Conservation (phyloP, 2,329 filamentous ascomycete species). For the Xylariales sp. region DNA sequence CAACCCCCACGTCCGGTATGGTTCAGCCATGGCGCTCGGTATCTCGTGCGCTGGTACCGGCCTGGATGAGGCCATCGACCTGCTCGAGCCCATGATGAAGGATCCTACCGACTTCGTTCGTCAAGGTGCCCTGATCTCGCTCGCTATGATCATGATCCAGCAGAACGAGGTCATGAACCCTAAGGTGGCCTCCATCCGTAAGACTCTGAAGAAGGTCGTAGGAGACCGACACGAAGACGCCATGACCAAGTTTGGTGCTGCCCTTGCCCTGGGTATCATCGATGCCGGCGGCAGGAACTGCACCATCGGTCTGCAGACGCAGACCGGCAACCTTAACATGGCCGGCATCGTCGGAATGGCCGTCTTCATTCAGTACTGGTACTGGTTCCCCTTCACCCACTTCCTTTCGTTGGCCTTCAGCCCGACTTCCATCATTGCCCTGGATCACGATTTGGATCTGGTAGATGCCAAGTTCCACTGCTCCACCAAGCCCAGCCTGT, state of each 20-base stretch:
- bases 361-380: slow-evolving; percentile 99
- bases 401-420: slow-evolving; percentile 95
- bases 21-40: slow-evolving; percentile 95
- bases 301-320: slow-evolving; percentile 95
- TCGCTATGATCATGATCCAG: slow-evolving; percentile 99
- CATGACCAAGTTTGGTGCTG: slow-evolving; percentile 98
- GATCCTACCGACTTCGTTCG: slow-evolving; percentile 98
- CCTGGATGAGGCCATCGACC: slow-evolving; percentile 90
- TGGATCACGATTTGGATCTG: slow-evolving; percentile 90
- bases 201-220: slow-evolving; percentile 90
- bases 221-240: slow-evolving; percentile 95
- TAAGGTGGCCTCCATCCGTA: slow-evolving; percentile 85
- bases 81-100: slow-evolving; percentile 99
- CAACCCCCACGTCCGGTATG: slow-evolving; percentile 97
- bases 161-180: slow-evolving; percentile 99
- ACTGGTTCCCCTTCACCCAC: slow-evolving; percentile 99
- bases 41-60: slow-evolving; percentile 97
- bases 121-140: slow-evolving; percentile 88
- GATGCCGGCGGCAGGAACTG: slow-evolving; percentile 97
- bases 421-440: slow-evolving; percentile 92
- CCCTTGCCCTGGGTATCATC: slow-evolving; percentile 91
- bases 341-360: slow-evolving; percentile 96
- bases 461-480: slow-evolving; percentile 95
- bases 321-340: slow-evolving; percentile 98
- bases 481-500: slow-evolving; percentile 88